Conservation (phyloP, 2,329 filamentous ascomycete species). For the Elsinoe necatrix region DNA sequence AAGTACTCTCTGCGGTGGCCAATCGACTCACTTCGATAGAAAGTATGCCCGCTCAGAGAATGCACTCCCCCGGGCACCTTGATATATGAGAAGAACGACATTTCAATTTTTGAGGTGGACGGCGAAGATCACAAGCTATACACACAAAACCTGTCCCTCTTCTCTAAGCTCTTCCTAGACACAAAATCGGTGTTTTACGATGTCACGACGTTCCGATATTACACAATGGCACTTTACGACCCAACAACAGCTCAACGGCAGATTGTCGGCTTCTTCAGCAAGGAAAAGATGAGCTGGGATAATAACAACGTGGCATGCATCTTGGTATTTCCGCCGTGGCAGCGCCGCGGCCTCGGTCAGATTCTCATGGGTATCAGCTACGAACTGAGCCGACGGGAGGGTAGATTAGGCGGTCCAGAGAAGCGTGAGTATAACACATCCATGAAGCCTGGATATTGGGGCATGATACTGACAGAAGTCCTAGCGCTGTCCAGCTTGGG, state of each 20-base stretch:
- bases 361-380: slow-evolving; percentile 90
- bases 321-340: slow-evolving; percentile 89
- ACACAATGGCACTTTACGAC: slow-evolving; percentile 70
- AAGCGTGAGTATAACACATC: slow-evolving; percentile 47
- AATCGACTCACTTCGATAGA: slow-evolving; percentile 27
- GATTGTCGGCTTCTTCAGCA: slow-evolving; percentile 94
- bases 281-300: slow-evolving; percentile 98
- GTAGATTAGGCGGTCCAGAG: slow-evolving; percentile 81
- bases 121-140: slow-evolving; percentile 81
- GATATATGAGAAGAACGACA: slow-evolving; percentile 71
- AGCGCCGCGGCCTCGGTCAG: slow-evolving; percentile 78
- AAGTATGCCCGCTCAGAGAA: slow-evolving; percentile 36
- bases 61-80: slow-evolving; percentile 55
- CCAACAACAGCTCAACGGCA: slow-evolving; percentile 37
- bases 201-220: slow-evolving; percentile 88
- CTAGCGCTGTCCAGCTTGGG: slow-evolving; percentile 72
- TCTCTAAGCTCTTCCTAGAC: slow-evolving; percentile 94
- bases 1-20: background rate
- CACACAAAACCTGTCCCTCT: slow-evolving; percentile 89
- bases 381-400: slow-evolving; percentile 77
- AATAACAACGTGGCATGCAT: slow-evolving; percentile 98
- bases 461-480: slow-evolving; percentile 8
- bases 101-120: slow-evolving; percentile 87
- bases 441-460: background rate
- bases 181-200: slow-evolving; percentile 99